Conservation (phyloP, 2,329 filamentous ascomycete species). For the Penicillium sp. region DNA sequence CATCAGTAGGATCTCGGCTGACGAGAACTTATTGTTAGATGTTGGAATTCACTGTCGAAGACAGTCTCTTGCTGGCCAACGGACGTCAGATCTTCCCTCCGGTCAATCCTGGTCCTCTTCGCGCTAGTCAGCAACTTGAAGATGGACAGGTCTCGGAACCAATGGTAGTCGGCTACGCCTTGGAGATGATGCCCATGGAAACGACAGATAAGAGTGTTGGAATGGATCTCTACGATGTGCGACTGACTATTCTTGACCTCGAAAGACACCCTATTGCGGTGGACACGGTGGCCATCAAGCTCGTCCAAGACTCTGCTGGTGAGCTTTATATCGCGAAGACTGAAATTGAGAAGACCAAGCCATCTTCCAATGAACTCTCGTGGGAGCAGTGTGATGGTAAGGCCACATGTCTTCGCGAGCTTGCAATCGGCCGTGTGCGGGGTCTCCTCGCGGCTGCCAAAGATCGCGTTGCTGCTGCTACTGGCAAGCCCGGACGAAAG, state of each 20-base stretch:
- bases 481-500: slow-evolving; percentile 22
- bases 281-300: slow-evolving; percentile 38
- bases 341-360: slow-evolving; percentile 34
- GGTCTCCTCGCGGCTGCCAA: slow-evolving; percentile 35
- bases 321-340: slow-evolving; percentile 35
- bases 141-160: slow-evolving; percentile 35
- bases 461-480: slow-evolving; percentile 29
- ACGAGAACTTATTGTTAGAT: slow-evolving; percentile 16
- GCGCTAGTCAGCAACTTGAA: slow-evolving; percentile 30
- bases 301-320: slow-evolving; percentile 32
- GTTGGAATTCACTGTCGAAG: slow-evolving; percentile 33
- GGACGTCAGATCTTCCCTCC: slow-evolving; percentile 36
- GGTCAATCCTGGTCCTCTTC: slow-evolving; percentile 25
- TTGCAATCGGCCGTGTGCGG: slow-evolving; percentile 37
- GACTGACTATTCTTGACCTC: slow-evolving; percentile 43
- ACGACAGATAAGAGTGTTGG: slow-evolving; percentile 26
- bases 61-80: slow-evolving; percentile 33
- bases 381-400: slow-evolving; percentile 41
- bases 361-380: slow-evolving; percentile 30
- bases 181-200: slow-evolving; percentile 34
- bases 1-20: background rate
- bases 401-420: slow-evolving; percentile 33
- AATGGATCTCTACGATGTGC: slow-evolving; percentile 33
- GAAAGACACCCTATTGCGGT: slow-evolving; percentile 39
- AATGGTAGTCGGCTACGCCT: slow-evolving; percentile 38